Conservation (phyloP, 2,329 filamentous ascomycete genomes). For the Pestalotiopsis sp. region DNA sequence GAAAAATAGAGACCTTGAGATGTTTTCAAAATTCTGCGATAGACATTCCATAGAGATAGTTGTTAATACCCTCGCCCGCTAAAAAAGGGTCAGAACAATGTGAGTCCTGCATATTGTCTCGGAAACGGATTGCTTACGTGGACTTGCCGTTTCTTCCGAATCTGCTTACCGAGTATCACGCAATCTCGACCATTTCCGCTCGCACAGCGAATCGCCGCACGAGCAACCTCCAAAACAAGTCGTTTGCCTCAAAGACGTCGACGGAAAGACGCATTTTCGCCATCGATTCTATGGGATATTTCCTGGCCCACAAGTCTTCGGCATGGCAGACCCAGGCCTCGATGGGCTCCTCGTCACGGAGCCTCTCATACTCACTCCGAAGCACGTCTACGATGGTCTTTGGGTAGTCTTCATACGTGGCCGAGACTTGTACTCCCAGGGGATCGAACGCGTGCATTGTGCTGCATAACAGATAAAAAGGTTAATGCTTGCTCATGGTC, state of each 20-base stretch:
- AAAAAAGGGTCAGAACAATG: neutral
- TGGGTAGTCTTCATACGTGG: neutral
- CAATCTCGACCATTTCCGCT: neutral
- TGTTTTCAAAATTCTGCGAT: neutral
- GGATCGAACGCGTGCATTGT: too few species aligned
- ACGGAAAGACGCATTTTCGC: neutral
- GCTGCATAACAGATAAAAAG: too few species aligned
- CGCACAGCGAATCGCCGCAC: neutral
- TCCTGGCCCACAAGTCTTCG: neutral
- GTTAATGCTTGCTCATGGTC: too few species aligned
- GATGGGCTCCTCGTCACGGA: neutral
- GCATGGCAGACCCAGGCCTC: neutral
- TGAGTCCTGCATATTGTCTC: too few species aligned
- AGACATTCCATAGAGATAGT: constrained; percentile 1
- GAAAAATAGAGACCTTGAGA: neutral
- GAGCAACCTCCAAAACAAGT: neutral
- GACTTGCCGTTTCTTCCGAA: neutral
- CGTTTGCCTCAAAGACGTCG: neutral
- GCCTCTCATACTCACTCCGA: neutral
- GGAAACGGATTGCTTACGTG: too few species aligned
- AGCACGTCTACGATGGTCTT: neutral
- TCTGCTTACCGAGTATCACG: neutral
- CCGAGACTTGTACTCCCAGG: too few species aligned
- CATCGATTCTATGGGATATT: neutral
- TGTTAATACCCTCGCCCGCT: neutral